Conservation (phyloP, 2,329 filamentous ascomycete species). For the Fusarium paranaense region DNA sequence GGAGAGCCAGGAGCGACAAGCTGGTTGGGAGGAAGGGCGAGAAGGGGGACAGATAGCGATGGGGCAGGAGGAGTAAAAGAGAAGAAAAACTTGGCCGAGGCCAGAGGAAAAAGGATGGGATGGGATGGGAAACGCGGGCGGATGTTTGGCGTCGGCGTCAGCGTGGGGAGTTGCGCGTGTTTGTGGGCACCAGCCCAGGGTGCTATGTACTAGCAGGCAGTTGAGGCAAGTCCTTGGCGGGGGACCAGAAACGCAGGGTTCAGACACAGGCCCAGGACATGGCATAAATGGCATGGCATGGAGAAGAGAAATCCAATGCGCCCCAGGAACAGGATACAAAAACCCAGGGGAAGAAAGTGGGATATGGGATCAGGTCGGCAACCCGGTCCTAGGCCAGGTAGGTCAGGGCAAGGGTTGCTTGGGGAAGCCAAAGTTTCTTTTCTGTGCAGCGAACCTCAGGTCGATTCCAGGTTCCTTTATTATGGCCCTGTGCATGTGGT, state of each 20-base stretch:
- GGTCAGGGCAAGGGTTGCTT: constrained; percentile 15
- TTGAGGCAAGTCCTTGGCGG: constrained; percentile 21
- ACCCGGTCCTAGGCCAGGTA: background rate
- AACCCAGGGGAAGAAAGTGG: constrained; percentile 9
- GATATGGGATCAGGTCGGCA: constrained; percentile 7
- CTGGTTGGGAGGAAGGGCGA: constrained; percentile 36
- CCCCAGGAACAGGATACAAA: constrained; percentile 21
- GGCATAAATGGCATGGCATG: constrained; percentile 21
- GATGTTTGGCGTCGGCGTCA: constrained; percentile 38
- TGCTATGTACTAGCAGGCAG: constrained; percentile 17
- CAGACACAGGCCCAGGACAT: constrained; percentile 38
- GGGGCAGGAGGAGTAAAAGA: constrained; percentile 14
- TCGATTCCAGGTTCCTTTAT: background rate
- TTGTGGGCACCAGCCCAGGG: constrained; percentile 38
- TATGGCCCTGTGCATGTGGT: background rate
- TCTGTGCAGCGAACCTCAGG: constrained; percentile 6
- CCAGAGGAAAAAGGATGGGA: constrained; percentile 25
- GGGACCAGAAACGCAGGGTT: constrained; percentile 33
- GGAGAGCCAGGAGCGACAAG: constrained; percentile 44
- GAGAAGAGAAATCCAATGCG: constrained; percentile 1
- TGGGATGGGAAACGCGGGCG: constrained; percentile 36
- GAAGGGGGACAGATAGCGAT: constrained; percentile 27
- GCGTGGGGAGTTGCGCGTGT: constrained; percentile 33
- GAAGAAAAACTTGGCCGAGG: constrained; percentile 21
- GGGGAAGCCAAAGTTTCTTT: constrained; percentile 14